phyloP scores from a whole-genome alignment of 495 filamentous ascomycete species.

The Xylaria castorea region DNA sequence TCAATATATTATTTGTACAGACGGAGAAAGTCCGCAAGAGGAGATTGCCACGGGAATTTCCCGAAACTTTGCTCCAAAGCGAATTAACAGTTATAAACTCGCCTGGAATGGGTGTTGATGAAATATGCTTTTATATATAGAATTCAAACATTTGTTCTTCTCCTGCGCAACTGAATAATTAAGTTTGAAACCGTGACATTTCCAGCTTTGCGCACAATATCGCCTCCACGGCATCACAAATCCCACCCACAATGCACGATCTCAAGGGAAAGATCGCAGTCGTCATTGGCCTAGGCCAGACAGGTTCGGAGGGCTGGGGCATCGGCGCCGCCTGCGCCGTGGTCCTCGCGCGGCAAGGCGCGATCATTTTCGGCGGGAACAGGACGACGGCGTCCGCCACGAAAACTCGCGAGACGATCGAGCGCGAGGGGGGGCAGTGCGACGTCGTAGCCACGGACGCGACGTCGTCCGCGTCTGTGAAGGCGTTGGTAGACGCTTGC shows the following conservation, averaged over 20 bases:
- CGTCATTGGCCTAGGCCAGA: constrained; percentile 58
- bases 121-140: background rate
- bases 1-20: background rate
- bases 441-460: constrained; percentile 52
- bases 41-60: background rate
- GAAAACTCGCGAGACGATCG: constrained; percentile 42
- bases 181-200: too few species aligned
- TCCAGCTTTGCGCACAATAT: background rate
- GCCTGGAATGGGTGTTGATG: background rate
- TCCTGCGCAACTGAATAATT: background rate
- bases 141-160: background rate
- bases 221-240: background rate
- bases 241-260: constrained; percentile 29
- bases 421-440: constrained; percentile 37
- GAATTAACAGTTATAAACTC: background rate
- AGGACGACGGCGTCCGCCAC: constrained; percentile 46
- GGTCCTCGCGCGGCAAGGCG: constrained; percentile 52
- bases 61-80: background rate
- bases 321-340: constrained; percentile 57
- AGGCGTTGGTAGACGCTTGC: constrained; percentile 54
- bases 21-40: constrained; percentile 1
- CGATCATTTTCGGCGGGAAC: constrained; percentile 56
- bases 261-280: constrained; percentile 57
- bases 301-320: constrained; percentile 51
- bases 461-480: constrained; percentile 50